These are phyloP conservation scores for Favolaschia claudopus DNA, from an alignment of 768 basidiomycete species.

Conservation along the genomic window DNA sequence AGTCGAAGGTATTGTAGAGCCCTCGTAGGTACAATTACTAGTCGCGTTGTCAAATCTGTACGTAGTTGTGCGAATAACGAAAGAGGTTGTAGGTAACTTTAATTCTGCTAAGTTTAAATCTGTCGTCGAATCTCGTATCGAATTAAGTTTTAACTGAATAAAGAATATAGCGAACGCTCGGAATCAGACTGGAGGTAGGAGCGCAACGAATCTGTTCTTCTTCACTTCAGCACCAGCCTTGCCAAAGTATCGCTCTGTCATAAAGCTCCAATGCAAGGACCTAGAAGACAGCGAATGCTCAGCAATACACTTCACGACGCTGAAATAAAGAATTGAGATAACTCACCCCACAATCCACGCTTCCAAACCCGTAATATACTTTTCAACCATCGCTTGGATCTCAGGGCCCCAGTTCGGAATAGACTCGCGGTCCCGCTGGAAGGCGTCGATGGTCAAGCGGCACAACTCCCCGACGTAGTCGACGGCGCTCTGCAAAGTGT, in stretches of 20 bases:
- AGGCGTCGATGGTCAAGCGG: conserved; percentile 59
- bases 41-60: no score
- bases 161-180: no score
- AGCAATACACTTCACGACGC: conserved; percentile 6
- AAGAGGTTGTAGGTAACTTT: no score
- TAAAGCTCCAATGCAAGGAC: conserved; percentile 76
- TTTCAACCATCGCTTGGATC: conserved; percentile 62
- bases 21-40: no score
- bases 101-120: no score
- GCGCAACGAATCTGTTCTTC: conserved; percentile 56
- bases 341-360: conserved; percentile 74
- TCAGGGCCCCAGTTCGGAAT: conserved; percentile 71
- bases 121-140: no score
- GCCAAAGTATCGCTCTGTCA: conserved; percentile 75
- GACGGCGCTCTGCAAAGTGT: conserved; percentile 67
- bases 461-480: conserved; percentile 72
- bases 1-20: no score
- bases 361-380: conserved; percentile 69
- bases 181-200: conserved; percentile 48
- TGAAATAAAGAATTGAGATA: not conserved
- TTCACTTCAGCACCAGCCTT: conserved; percentile 61
- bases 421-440: conserved; percentile 51
- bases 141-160: no score
- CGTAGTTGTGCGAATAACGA: no score
- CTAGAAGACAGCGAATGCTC: no score